phyloP scores from a whole-genome alignment of 2,329 filamentous ascomycete species.

The Monilinia aucupariae region DNA sequence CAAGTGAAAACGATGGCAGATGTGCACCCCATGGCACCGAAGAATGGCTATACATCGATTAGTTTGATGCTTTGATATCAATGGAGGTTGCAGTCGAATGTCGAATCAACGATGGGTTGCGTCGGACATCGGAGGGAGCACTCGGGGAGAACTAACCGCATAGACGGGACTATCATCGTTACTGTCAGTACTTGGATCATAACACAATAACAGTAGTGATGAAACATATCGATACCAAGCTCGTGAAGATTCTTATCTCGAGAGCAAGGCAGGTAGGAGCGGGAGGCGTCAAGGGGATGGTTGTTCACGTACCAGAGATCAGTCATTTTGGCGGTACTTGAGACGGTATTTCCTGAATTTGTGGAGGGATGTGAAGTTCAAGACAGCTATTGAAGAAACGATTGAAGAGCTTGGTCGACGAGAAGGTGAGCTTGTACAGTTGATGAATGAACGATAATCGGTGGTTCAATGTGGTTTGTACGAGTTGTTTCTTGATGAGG shows the following conservation, averaged over 20 bases:
- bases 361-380: slow-evolving; percentile 23
- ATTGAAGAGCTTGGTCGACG: slow-evolving; percentile 30
- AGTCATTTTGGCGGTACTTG: slow-evolving; percentile 57
- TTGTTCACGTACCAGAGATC: slow-evolving; percentile 65
- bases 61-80: slow-evolving; percentile 28
- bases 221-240: slow-evolving; percentile 13
- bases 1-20: slow-evolving; percentile 94
- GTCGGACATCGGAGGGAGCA: slow-evolving; percentile 1
- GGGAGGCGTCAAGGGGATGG: slow-evolving; percentile 20
- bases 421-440: slow-evolving; percentile 25
- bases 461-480: slow-evolving; percentile 21
- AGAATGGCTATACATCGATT: slow-evolving; percentile 63
- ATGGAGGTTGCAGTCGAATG: slow-evolving; percentile 17
- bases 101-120: neutral
- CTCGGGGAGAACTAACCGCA: slow-evolving; percentile 69
- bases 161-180: slow-evolving; percentile 75
- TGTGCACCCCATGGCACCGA: slow-evolving; percentile 95
- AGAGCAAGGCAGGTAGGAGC: slow-evolving; percentile 4
- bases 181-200: slow-evolving; percentile 41
- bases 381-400: slow-evolving; percentile 25
- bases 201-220: neutral
- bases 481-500: slow-evolving; percentile 17
- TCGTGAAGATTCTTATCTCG: slow-evolving; percentile 23
- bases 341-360: slow-evolving; percentile 22
- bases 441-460: slow-evolving; percentile 28